Evolutionary conservation across 257 asterid genomes (phyloP).

Genomic region (Leptodermis oblonga): DNA sequence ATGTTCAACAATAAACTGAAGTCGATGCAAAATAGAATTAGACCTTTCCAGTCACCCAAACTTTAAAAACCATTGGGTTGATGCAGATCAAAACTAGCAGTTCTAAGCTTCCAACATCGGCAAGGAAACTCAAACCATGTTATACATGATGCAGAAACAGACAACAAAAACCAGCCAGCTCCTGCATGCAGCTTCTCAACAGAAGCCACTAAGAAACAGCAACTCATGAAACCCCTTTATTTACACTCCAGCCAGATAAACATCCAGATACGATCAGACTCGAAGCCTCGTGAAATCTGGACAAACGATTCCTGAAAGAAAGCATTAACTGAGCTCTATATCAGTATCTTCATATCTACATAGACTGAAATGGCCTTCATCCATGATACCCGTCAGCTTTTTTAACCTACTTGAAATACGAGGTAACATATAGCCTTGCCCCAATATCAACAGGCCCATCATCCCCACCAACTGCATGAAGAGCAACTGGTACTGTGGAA

Average conservation of each 20-base stretch:
- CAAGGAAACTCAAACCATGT: background rate
- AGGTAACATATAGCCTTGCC: constrained; percentile 58
- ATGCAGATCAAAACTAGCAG: background rate
- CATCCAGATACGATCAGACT: constrained; percentile 4
- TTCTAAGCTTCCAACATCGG: background rate
- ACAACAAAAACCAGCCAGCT: constrained; percentile 21
- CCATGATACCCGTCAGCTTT: background rate
- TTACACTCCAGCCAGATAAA: background rate
- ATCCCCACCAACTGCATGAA: constrained; percentile 79
- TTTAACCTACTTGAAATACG: constrained; percentile 43
- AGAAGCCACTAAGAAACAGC: background rate
- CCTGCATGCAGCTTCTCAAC: constrained; percentile 8
- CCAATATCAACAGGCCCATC: constrained; percentile 74
- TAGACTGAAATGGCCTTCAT: background rate
- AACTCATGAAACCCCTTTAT: constrained; percentile 1
- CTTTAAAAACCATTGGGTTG: constrained; percentile 6
- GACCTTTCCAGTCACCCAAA: constrained; percentile 11
- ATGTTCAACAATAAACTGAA: background rate
- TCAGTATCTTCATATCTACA: constrained; percentile 18
- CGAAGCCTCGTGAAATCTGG: constrained; percentile 8
- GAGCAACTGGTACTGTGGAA: constrained; percentile 60
- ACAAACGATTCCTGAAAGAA: background rate
- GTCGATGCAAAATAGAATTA: background rate
- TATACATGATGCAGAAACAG: constrained; percentile 1
- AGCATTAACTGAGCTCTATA: constrained; percentile 4